phyloP scores from a whole-genome alignment of 176 grass and related monocot genomes.

The Juncus inflexus region DNA sequence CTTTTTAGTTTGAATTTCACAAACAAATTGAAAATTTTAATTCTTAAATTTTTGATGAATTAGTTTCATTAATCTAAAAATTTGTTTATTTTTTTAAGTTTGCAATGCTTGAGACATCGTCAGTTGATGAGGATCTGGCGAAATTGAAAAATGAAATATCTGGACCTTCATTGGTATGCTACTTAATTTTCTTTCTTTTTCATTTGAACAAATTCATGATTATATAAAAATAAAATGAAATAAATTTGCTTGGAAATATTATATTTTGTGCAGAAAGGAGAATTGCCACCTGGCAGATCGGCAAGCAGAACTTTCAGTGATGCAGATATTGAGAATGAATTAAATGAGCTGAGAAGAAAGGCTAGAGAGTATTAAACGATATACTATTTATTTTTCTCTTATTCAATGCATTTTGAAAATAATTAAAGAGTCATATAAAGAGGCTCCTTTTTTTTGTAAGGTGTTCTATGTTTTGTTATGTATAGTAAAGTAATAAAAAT shows the following conservation, averaged over 20 bases:
- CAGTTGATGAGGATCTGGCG: constrained; percentile 80
- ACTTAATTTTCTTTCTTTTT: not conserved
- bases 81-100: constrained; percentile 45
- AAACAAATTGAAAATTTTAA: not conserved
- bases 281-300: constrained; percentile 70
- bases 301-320: constrained; percentile 54
- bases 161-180: constrained; percentile 58
- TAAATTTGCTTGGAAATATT: too few species aligned
- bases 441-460: too few species aligned
- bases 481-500: too few species aligned
- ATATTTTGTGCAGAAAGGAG: constrained; percentile 61
- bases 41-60: not conserved
- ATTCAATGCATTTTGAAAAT: not conserved
- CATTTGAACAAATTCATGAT: not conserved
- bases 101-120: constrained; percentile 75
- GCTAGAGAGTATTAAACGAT: constrained; percentile 61
- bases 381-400: not conserved
- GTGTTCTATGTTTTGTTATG: too few species aligned
- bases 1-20: constrained; percentile 9
- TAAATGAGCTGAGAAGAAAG: constrained; percentile 81
- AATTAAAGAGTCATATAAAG: too few species aligned
- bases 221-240: not conserved
- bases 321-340: constrained; percentile 73
- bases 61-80: not conserved
- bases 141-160: constrained; percentile 70